Evolutionary conservation across 1,284 basidiomycete genomes (phyloP).

Genomic region (Austroboletus olivaceoglutinosus): DNA sequence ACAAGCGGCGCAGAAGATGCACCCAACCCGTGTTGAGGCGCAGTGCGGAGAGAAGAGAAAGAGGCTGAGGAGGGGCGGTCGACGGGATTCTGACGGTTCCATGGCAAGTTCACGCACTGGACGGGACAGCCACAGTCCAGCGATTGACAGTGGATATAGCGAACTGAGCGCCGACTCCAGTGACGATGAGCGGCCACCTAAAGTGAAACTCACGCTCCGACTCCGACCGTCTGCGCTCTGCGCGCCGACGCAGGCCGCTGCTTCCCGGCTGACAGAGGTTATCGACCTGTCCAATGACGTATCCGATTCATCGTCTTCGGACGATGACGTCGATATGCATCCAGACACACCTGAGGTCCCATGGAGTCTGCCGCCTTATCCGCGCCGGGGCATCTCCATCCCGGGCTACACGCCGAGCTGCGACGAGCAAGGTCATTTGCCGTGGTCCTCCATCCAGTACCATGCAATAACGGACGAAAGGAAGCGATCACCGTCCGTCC

Average conservation of each 20-base stretch:
- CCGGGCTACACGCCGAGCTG: constrained; percentile 49
- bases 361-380: constrained; percentile 39
- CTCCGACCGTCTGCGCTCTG: constrained; percentile 43
- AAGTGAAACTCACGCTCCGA: constrained; percentile 65
- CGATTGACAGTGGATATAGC: constrained; percentile 38
- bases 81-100: constrained; percentile 23
- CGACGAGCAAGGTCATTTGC: constrained; percentile 35
- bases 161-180: constrained; percentile 22
- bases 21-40: constrained; percentile 39
- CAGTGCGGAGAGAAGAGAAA: constrained; percentile 71
- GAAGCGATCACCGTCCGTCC: constrained; percentile 54
- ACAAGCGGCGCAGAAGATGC: constrained; percentile 35
- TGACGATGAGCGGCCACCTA: constrained; percentile 53
- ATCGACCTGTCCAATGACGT: constrained; percentile 44
- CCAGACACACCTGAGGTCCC: constrained; percentile 22
- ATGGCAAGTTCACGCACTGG: constrained; percentile 7
- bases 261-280: constrained; percentile 31
- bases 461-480: constrained; percentile 30
- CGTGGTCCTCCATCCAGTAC: constrained; percentile 16
- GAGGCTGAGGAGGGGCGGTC: constrained; percentile 52
- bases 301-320: constrained; percentile 33
- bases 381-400: constrained; percentile 52
- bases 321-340: constrained; percentile 30
- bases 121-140: constrained; percentile 22
- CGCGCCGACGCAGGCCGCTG: constrained; percentile 16